Conservation (phyloP, 2,329 filamentous ascomycete species). For the Fusarium heterosporum region DNA sequence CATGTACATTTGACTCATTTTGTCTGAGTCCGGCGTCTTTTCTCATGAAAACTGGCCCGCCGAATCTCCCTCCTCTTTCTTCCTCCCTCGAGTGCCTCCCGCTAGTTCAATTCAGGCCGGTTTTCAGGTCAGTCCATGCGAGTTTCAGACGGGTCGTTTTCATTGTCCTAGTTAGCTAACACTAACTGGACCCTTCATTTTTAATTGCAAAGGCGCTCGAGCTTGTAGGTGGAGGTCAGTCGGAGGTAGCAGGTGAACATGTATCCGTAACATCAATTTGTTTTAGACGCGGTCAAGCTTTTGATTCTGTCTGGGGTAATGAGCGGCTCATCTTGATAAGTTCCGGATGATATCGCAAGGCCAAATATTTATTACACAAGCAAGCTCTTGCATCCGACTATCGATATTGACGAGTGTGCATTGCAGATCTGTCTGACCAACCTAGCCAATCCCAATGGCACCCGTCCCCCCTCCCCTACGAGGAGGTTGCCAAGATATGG, state of each 20-base stretch:
- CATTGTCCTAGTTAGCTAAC: slow-evolving; percentile 4
- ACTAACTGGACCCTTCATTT: slow-evolving; percentile 22
- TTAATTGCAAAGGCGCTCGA: not conserved
- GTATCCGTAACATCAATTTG: not conserved
- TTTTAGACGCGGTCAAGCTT: slow-evolving; percentile 1
- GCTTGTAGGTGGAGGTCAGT: slow-evolving; percentile 1
- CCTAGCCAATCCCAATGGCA: slow-evolving; percentile 36
- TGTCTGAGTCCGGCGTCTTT: slow-evolving; percentile 4
- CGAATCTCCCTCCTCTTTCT: not conserved
- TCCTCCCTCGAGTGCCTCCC: slow-evolving; percentile 9
- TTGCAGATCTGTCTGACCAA: slow-evolving; percentile 29
- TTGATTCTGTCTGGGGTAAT: not conserved
- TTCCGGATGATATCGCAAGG: not conserved
- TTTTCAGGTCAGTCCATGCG: slow-evolving; percentile 23
- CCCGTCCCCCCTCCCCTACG: slow-evolving; percentile 33
- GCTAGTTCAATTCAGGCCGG: not conserved
- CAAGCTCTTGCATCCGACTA: slow-evolving; percentile 13
- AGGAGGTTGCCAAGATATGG: slow-evolving; percentile 11
- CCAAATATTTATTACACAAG: not conserved
- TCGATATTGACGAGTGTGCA: slow-evolving; percentile 22
- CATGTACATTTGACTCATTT: slow-evolving; percentile 2
- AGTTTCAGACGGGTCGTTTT: slow-evolving; percentile 30
- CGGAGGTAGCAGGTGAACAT: slow-evolving; percentile 8
- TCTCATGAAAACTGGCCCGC: not conserved
- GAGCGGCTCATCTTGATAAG: slow-evolving; percentile 10